Conservation (phyloP, 1,284 basidiomycete genomes). For the Austropuccinia psidii region DNA sequence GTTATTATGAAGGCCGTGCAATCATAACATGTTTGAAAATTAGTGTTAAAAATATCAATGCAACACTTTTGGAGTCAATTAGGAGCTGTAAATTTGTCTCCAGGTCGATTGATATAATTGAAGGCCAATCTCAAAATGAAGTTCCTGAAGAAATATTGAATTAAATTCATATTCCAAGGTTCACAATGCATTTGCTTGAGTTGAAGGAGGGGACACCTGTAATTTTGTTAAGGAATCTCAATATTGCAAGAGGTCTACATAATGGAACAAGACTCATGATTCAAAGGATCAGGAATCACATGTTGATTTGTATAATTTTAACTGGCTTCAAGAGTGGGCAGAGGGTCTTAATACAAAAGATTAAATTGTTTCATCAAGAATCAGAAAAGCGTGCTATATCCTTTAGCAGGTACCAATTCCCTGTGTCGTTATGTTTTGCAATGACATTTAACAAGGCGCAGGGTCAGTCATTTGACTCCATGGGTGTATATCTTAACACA, state of each 20-base stretch:
- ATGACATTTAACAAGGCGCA: conserved; percentile 52
- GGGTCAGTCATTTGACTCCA: conserved; percentile 49
- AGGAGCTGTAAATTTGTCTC: no score
- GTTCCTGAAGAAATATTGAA: not conserved
- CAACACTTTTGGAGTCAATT: no score
- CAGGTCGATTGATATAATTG: not conserved
- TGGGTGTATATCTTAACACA: conserved; percentile 47
- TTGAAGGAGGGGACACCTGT: not conserved
- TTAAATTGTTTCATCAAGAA: not conserved
- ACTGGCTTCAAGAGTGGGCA: not conserved
- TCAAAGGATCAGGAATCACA: no score
- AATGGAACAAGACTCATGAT: no score
- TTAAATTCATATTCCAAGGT: not conserved
- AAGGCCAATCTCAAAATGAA: no score
- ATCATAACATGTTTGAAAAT: not conserved
- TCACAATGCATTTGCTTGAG: not conserved
- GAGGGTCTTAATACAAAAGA: not conserved
- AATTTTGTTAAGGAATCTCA: not conserved
- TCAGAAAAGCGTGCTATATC: conserved; percentile 26
- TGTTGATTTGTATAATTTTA: no score
- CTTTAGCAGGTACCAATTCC: conserved; percentile 49
- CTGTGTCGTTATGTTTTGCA: conserved; percentile 50
- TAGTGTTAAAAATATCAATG: not conserved
- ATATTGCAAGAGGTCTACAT: no score
- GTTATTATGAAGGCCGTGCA: not conserved